These are phyloP conservation scores for Allium sativum DNA, from an alignment of 106 monocot species.

Conservation along the genomic window DNA sequence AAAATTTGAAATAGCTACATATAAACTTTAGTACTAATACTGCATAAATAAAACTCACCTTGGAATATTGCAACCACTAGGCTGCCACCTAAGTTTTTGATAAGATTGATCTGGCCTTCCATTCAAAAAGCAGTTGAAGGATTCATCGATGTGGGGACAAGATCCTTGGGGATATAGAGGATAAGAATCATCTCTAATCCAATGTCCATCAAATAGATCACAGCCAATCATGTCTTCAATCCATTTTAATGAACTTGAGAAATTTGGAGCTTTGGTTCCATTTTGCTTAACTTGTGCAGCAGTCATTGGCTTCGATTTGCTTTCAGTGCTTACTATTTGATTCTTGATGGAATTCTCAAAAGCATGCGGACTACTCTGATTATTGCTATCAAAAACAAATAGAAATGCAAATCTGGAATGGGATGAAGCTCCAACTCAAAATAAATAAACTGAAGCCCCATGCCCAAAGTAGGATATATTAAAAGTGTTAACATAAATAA, in stretches of 20 bases:
- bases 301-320: neutral
- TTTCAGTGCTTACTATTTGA: neutral
- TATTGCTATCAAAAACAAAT: slow-evolving; percentile 2
- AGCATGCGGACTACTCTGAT: neutral
- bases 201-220: slow-evolving; percentile 61
- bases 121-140: slow-evolving; percentile 60
- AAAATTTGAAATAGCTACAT: neutral
- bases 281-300: neutral
- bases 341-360: neutral
- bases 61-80: slow-evolving; percentile 55
- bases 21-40: neutral
- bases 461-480: too few relatives aligned
- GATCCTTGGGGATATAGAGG: slow-evolving; percentile 62
- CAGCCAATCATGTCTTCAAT: slow-evolving; percentile 36
- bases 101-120: slow-evolving; percentile 53
- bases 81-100: slow-evolving; percentile 77
- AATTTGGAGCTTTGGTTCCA: neutral
- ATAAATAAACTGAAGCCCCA: too few relatives aligned
- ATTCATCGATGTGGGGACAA: slow-evolving; percentile 73
- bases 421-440: too few relatives aligned
- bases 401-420: too few relatives aligned
- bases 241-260: slow-evolving; percentile 10
- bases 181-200: slow-evolving; percentile 63
- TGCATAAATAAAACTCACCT: slow-evolving; percentile 25
- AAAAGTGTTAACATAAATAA: too few relatives aligned